Evolutionary conservation across 1,139 yeast species (phyloP).

Genomic region (Candida neerlandica): DNA sequence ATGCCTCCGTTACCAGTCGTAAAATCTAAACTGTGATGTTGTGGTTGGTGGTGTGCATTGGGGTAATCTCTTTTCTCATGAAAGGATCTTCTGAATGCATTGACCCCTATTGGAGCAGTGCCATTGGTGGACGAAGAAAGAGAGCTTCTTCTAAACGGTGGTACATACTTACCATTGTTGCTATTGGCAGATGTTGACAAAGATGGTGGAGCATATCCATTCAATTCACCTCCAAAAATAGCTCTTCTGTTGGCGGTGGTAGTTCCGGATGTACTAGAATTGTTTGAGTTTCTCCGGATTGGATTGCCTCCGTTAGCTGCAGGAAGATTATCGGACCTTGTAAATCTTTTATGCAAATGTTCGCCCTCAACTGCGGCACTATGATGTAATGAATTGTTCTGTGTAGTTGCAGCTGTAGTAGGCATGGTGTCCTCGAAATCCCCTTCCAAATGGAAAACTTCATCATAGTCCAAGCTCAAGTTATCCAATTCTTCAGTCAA

Average conservation of each 20-base stretch:
- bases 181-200: constrained; percentile 22
- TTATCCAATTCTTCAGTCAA: constrained; percentile 43
- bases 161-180: constrained; percentile 64
- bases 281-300: not conserved
- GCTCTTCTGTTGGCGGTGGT: constrained; percentile 11
- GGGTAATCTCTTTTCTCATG: constrained; percentile 7
- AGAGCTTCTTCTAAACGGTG: constrained; percentile 66
- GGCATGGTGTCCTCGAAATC: constrained; percentile 30
- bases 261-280: not conserved
- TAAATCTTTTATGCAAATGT: constrained; percentile 2
- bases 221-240: constrained; percentile 10
- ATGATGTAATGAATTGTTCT: constrained; percentile 1
- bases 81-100: constrained; percentile 23
- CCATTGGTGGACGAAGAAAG: constrained; percentile 10
- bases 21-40: constrained; percentile 7
- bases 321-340: constrained; percentile 5
- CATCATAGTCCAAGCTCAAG: constrained; percentile 39
- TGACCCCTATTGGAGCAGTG: not conserved
- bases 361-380: constrained; percentile 2
- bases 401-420: not conserved
- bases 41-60: constrained; percentile 1
- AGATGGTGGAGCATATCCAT: constrained; percentile 1
- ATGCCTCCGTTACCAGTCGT: not conserved
- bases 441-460: constrained; percentile 49
- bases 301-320: not conserved